Conservation (phyloP, 1,139 yeast species). For the Suhomyces yuchorum region DNA sequence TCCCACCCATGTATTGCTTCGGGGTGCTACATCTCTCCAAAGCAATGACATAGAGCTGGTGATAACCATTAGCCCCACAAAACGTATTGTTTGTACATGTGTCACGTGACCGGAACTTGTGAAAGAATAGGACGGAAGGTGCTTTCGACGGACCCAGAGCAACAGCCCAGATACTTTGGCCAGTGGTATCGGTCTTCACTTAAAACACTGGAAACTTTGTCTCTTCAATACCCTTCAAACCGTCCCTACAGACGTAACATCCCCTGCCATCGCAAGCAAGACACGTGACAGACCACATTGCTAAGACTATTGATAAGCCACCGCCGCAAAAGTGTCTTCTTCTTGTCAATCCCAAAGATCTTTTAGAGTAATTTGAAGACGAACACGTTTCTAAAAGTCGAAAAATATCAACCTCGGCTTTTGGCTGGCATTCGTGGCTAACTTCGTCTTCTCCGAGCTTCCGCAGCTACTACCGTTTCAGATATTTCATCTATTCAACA, state of each 20-base stretch:
- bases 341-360: background rate
- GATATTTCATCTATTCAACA: background rate
- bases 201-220: too few relatives aligned
- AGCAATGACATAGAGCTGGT: too few relatives aligned
- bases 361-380: background rate
- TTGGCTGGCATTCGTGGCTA: background rate
- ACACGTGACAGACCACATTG: background rate
- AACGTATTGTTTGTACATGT: background rate
- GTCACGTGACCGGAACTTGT: background rate
- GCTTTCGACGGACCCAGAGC: too few relatives aligned
- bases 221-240: too few relatives aligned
- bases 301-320: background rate
- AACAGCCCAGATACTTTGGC: too few relatives aligned
- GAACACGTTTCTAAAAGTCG: background rate
- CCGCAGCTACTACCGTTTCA: background rate
- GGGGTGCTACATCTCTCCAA: too few relatives aligned
- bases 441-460: background rate
- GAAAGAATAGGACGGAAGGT: too few relatives aligned
- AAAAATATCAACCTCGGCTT: background rate
- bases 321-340: background rate
- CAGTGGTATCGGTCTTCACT: too few relatives aligned
- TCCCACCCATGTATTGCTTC: too few relatives aligned
- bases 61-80: background rate
- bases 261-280: background rate
- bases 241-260: too few relatives aligned